Evolutionary conservation across 2,329 filamentous ascomycete species (phyloP), one percentile per base, ranked within the genome.

Genomic region (Plectosphaerella sp.): DNA sequence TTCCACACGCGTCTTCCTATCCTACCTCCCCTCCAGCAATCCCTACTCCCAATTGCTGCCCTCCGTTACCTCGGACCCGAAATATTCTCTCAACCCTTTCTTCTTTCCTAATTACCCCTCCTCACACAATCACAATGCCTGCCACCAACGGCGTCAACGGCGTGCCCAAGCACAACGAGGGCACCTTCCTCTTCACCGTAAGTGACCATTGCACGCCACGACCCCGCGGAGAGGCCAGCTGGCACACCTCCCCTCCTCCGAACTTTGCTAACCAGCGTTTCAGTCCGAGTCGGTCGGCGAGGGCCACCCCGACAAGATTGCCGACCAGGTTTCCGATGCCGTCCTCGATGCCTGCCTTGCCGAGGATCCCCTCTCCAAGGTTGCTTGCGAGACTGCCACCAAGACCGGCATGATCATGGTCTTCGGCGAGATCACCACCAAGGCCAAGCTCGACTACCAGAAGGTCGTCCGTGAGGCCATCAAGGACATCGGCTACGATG

Each of bases 351-450:
- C 94, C 78, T 97, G 94, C 80, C 81, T 99, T 69, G 80, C 81
- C 58, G 88, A 94, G 76, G 94, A 99, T 73, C 93, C 93, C 61
- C 85, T 97, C 70, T 97, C 94, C 81, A 99, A 97, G 84, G 88
- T 97, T 65, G 94, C 94, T 72, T 99, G 94, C 77, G 94, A 99
- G 83, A 97, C 93, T 62, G 94, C 94, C 67, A 96, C 94, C 80
- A 99, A 99, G 89, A 99, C 94, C 64, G 94, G 94, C 75, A 89
- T 99, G 94, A 83, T 99, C 75, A 97, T 99, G 94, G 87, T 96
- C 72, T 96, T 96, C 60, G 91, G 91, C 76, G 94, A 99, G 75
- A 99, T 99, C 75, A 95, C 91, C 75, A 97, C 94, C 79, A 94
- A 96, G 81, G 87, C 93, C 75, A 82, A 79, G 63, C 80, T 97